phyloP scores from a whole-genome alignment of 306 rosid genomes.

The Dryas drummondii region DNA sequence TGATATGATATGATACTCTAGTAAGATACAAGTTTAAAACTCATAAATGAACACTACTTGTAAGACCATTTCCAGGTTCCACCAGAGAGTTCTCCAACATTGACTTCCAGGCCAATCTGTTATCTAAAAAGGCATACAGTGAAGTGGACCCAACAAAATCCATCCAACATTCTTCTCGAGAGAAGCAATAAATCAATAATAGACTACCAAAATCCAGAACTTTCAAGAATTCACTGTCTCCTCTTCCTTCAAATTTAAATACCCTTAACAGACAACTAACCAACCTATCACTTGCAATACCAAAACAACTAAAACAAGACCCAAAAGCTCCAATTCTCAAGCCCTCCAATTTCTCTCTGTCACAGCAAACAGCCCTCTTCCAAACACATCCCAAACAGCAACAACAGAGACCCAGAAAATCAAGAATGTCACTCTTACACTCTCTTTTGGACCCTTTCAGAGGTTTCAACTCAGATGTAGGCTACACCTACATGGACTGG shows the following conservation, averaged over 20 bases:
- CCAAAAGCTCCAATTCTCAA: neutral
- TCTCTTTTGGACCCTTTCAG: constrained; percentile 32
- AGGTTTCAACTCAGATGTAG: constrained; percentile 15
- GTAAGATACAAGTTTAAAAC: neutral
- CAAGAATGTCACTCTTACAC: constrained; percentile 39
- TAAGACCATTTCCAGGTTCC: constrained; percentile 1
- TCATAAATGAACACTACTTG: neutral
- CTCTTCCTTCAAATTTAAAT: constrained; percentile 15
- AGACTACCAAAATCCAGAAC: constrained; percentile 27
- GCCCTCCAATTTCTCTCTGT: no score
- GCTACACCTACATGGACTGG: constrained; percentile 51
- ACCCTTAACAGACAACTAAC: neutral
- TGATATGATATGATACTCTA: no score
- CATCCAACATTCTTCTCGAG: neutral
- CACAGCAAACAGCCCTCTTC: neutral
- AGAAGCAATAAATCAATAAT: neutral
- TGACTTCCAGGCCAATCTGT: neutral
- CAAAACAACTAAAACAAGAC: neutral
- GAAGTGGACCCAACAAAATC: neutral
- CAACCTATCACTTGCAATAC: neutral
- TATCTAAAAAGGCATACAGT: neutral
- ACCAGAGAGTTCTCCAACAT: constrained; percentile 32
- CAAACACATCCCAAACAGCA: neutral
- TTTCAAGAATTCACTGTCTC: constrained; percentile 32
- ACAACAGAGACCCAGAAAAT: neutral